Percentiles rank a stretch among this genome's conserved stretches.
Evolutionary conservation across 164 flowering plant species (phyloP).

Genomic region (Echeveria elegans): DNA sequence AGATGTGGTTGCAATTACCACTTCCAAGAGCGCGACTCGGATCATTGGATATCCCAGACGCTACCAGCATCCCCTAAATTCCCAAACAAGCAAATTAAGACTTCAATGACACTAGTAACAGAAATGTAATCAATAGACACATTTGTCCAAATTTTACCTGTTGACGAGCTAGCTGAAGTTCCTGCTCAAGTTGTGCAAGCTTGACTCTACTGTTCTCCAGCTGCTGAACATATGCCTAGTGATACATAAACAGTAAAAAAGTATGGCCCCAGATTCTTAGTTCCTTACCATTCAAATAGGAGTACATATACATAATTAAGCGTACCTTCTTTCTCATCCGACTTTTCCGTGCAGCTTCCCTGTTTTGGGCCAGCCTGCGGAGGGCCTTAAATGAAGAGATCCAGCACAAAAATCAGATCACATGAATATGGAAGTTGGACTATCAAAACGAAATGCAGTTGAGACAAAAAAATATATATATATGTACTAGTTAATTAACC

Average conservation of each 20-base stretch:
- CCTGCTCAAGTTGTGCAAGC: constrained; percentile 76
- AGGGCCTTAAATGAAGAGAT: constrained; percentile 34
- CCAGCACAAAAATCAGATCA: constrained; percentile 7
- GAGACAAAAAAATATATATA: not conserved
- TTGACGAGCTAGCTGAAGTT: constrained; percentile 66
- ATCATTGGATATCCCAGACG: constrained; percentile 41
- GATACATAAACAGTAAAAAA: not conserved
- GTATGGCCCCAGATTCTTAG: too few species aligned
- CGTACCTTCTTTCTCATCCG: constrained; percentile 67
- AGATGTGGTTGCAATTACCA: constrained; percentile 31
- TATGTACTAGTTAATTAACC: constrained; percentile 22
- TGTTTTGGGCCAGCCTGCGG: constrained; percentile 82
- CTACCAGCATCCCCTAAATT: constrained; percentile 53
- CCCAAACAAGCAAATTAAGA: not conserved
- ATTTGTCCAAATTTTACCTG: constrained; percentile 34
- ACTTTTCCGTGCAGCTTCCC: constrained; percentile 84
- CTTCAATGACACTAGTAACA: too few species aligned
- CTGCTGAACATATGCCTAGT: constrained; percentile 87
- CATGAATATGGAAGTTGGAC: not conserved
- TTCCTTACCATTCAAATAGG: not conserved
- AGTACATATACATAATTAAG: not conserved
- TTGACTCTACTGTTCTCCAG: constrained; percentile 60
- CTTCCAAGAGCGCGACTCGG: constrained; percentile 39
- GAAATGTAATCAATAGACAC: not conserved
- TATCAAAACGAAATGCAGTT: not conserved